These are phyloP conservation scores for Phytophthora uliginosa DNA, from an alignment of 352 stramenopile species.

Conservation along the genomic window DNA sequence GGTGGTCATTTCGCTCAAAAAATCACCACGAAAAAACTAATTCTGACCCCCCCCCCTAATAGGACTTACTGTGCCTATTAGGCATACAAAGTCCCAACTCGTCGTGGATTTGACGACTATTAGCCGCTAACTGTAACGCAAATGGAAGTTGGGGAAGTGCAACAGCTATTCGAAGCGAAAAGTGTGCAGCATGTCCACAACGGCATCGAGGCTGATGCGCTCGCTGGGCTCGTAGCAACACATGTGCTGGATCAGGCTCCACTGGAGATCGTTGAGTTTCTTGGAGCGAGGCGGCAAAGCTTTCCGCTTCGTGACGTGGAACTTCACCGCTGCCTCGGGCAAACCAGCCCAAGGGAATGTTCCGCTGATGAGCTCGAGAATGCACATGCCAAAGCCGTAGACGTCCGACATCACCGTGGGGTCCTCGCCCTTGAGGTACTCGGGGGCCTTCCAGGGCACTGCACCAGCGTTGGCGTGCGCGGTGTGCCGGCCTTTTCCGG, in stretches of 20 bases:
- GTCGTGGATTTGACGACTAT: neutral
- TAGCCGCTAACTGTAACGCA: neutral
- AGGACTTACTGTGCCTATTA: too few species aligned
- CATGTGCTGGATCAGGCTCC: constrained; percentile 44
- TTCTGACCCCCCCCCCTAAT: too few species aligned
- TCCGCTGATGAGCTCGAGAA: constrained; percentile 41
- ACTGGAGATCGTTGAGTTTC: constrained; percentile 28
- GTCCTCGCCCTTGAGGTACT: constrained; percentile 22
- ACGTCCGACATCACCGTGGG: constrained; percentile 37
- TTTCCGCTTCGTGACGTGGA: constrained; percentile 35
- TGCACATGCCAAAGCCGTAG: constrained; percentile 47
- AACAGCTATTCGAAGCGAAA: constrained; percentile 20
- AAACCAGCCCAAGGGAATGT: constrained; percentile 34
- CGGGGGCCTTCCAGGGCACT: constrained; percentile 41
- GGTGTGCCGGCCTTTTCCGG: constrained; percentile 11
- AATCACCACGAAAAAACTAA: too few species aligned
- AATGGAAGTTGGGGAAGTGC: neutral
- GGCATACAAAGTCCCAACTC: too few species aligned
- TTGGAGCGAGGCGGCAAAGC: constrained; percentile 24
- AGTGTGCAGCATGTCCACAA: constrained; percentile 37
- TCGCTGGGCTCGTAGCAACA: constrained; percentile 32
- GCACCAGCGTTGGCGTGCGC: constrained; percentile 19
- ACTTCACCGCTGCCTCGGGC: constrained; percentile 37
- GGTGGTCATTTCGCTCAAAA: too few species aligned
- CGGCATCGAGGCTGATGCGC: constrained; percentile 27